Evolutionary conservation across 2,329 filamentous ascomycete species (phyloP).

Genomic region (Fusarium pseudoanthophilum): DNA sequence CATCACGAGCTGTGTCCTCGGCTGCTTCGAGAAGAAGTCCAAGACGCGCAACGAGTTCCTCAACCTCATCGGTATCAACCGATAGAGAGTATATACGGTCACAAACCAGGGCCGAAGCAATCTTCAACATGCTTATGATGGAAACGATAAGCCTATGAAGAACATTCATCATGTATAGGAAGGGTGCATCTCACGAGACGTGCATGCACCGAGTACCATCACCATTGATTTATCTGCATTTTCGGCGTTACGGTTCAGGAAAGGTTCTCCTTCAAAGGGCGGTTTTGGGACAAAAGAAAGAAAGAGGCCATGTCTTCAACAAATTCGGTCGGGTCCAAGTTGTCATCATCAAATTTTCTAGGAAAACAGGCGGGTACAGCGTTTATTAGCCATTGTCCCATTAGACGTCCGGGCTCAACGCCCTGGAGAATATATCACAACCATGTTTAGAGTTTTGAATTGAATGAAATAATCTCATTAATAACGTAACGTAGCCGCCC

Average conservation of each 20-base stretch:
- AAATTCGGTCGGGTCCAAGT: conserved; percentile 43
- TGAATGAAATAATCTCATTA: neutral
- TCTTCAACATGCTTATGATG: conserved; percentile 33
- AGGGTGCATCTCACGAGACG: neutral
- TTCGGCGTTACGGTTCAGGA: conserved; percentile 29
- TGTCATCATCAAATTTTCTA: conserved; percentile 27
- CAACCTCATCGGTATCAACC: conserved; percentile 76
- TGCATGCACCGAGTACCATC: conserved; percentile 13
- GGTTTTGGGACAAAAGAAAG: conserved; percentile 28
- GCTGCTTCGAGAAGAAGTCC: conserved; percentile 89
- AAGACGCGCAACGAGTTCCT: conserved; percentile 97
- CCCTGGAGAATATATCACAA: conserved; percentile 35
- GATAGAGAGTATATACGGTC: conserved; percentile 4
- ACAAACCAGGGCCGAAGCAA: neutral
- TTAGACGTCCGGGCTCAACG: conserved; percentile 49
- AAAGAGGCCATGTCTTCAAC: conserved; percentile 47
- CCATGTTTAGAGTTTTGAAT: neutral
- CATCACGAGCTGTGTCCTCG: conserved; percentile 97
- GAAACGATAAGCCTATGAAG: conserved; percentile 23
- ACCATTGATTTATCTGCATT: conserved; percentile 29
- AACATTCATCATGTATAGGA: conserved; percentile 34
- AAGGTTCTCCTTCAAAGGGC: conserved; percentile 19
- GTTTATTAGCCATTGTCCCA: conserved; percentile 35
- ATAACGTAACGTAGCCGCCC: neutral
- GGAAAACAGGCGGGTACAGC: conserved; percentile 28